Base-by-base conservation (phyloP, 192 early-diverging fungal genomes). In the Linderina pennispora region DNA sequence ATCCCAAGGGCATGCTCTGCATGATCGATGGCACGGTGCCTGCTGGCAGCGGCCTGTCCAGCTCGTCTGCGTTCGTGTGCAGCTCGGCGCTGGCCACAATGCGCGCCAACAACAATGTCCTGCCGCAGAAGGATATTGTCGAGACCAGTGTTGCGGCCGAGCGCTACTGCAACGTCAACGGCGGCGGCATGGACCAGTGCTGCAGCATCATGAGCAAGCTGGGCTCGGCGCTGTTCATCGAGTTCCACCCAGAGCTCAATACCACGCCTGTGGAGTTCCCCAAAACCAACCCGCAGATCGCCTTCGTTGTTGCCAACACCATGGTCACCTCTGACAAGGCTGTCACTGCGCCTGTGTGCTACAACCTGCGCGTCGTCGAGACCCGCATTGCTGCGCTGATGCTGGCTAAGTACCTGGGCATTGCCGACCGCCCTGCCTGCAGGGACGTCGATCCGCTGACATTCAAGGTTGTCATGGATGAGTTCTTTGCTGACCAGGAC, bases 351-450 rank as follows among this genome's bases (percentile, higher is more conserved):
- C 89, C 92, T 6, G 81, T 75, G 3, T 80, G 89, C 62, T 97
- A 97, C 66, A 97, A 97, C 64, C 64, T 94, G 13, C 83, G 94
- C 19, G 94, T 94, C 0, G 87, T 94, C 15, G 94, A 97, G 53
- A 91, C 88, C 7, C 83, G 89, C 15, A 54, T 93, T 2, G 91
- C 81, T 8, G 85, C 87, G 3, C 64, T 81, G n/a, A 64, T 87
- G 23, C 52, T 89, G 31, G 74, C 79, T 23, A 57, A 62, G 19
- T 55, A 59, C 11, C 53, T 86, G 7, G 79, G 77, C 48, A 38
- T 61, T 54, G 33, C 48, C 49, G 33, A 65, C 50, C 36, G 47
- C 10, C 58, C 69, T 17, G 72, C 63, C 5, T 69, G 74, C 38
- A 66, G 43, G 24, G 50, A 72, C 76, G 34, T 92, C 91, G 64